Conservation (phyloP, 164 flowering plant species). For the Kalanchoe fedtschenkoi region DNA sequence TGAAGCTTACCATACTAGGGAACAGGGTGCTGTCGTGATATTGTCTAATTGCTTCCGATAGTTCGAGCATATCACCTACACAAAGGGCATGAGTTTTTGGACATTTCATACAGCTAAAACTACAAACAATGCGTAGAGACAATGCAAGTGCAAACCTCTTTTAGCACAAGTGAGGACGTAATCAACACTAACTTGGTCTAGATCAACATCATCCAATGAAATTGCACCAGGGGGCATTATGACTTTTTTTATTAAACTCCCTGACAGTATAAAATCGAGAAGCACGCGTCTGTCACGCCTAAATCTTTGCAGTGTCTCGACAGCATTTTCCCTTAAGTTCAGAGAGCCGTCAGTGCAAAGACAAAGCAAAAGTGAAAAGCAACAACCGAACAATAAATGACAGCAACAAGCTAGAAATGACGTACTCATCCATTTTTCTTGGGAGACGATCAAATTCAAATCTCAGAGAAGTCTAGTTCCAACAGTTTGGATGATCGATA, state of each 20-base stretch:
- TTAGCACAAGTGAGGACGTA: constrained; percentile 70
- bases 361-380: constrained; percentile 10
- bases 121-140: neutral
- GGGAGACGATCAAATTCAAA: neutral
- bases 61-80: constrained; percentile 86
- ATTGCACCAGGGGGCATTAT: constrained; percentile 97
- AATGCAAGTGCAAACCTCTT: constrained; percentile 27
- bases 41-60: constrained; percentile 92
- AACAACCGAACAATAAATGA: neutral
- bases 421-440: constrained; percentile 2
- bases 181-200: constrained; percentile 97
- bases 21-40: constrained; percentile 65
- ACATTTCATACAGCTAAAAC: neutral
- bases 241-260: constrained; percentile 82
- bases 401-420: neutral
- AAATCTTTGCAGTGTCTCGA: constrained; percentile 70
- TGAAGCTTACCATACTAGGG: constrained; percentile 54
- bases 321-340: constrained; percentile 43
- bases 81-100: neutral
- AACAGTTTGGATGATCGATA: no score
- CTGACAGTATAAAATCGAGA: constrained; percentile 73
- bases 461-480: neutral
- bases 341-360: neutral
- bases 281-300: constrained; percentile 81
- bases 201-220: constrained; percentile 90